These are phyloP conservation scores for Kodamaea lidongshanica DNA, from an alignment of 805 yeast species.

Conservation along the genomic window DNA sequence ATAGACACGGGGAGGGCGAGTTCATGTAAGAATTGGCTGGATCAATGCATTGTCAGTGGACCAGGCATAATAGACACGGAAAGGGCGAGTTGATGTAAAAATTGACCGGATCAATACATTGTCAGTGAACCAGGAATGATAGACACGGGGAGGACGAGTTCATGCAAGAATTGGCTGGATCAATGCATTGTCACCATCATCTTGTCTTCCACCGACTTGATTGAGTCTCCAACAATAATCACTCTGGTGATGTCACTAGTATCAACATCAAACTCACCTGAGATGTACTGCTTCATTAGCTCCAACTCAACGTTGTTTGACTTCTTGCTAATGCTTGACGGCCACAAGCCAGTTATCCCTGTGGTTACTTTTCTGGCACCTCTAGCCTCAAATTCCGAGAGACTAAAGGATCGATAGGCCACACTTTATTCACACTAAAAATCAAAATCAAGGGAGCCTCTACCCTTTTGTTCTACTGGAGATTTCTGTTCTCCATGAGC, in stretches of 20 bases:
- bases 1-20: conserved; percentile 60
- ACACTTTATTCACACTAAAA: conserved; percentile 44
- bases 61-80: too few species aligned
- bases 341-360: conserved; percentile 54
- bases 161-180: conserved; percentile 45
- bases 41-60: conserved; percentile 39
- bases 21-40: conserved; percentile 47
- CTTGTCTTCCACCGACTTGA: conserved; percentile 28
- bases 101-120: too few species aligned
- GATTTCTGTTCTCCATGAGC: conserved; percentile 44
- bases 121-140: conserved; percentile 83
- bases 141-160: conserved; percentile 57
- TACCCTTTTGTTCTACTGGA: conserved; percentile 44
- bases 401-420: too few species aligned
- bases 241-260: conserved; percentile 39
- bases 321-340: conserved; percentile 44
- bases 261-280: conserved; percentile 60
- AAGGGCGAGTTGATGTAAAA: too few species aligned
- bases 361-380: neutral
- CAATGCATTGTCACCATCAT: conserved; percentile 33
- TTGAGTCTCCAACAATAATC: conserved; percentile 70
- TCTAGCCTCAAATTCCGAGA: too few species aligned
- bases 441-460: conserved; percentile 42
- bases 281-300: conserved; percentile 59
- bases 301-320: conserved; percentile 45